phyloP scores from a whole-genome alignment of 1,284 basidiomycete genomes.

The Ganoderma multipileum region DNA sequence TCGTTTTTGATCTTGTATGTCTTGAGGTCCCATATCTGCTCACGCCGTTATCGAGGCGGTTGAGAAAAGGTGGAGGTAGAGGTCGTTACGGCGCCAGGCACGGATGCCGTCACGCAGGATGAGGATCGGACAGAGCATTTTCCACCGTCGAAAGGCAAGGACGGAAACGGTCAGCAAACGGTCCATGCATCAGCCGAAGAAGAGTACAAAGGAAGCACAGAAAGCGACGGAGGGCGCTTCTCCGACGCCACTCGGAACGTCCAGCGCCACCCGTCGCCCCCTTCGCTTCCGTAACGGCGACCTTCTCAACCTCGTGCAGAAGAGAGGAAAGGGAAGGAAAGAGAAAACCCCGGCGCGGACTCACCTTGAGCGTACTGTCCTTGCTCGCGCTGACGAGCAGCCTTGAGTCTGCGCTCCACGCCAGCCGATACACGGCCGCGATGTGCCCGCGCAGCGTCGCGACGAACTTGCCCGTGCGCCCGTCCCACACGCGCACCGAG shows the following conservation, averaged over 20 bases:
- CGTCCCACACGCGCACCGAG: conserved; percentile 94
- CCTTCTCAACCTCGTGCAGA: not conserved
- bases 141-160: not conserved
- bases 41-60: not conserved
- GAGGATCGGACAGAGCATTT: not conserved
- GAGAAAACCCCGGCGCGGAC: conserved; percentile 32
- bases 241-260: conserved; percentile 5
- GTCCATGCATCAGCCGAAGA: not conserved
- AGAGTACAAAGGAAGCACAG: not conserved
- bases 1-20: conserved; percentile 94
- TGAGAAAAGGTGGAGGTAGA: not conserved
- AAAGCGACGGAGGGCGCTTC: not conserved
- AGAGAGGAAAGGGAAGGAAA: too few relatives aligned
- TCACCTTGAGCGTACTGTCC: conserved; percentile 93
- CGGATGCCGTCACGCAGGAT: not conserved
- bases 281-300: not conserved
- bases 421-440: conserved; percentile 91
- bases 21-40: conserved; percentile 92
- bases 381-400: conserved; percentile 94
- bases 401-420: conserved; percentile 95
- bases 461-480: conserved; percentile 91
- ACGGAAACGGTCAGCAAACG: conserved; percentile 1
- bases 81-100: not conserved
- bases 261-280: not conserved
- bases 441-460: conserved; percentile 94